These are phyloP conservation scores for Solanum pimpinellifolium DNA, from an alignment of 257 asterid species.

Conservation along the genomic window DNA sequence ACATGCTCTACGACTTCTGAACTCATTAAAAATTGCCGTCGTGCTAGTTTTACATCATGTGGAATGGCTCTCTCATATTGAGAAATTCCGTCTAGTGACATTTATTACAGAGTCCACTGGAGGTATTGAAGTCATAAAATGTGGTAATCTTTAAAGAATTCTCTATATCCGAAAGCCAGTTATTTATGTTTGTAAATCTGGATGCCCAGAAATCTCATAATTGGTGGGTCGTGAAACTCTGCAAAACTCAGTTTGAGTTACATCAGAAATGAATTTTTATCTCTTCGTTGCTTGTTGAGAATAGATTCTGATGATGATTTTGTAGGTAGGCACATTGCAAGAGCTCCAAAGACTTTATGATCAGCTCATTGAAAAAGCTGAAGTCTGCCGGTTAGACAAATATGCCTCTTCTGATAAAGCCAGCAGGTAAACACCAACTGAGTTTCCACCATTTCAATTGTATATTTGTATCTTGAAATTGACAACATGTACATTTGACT, in stretches of 20 bases:
- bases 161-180: not conserved
- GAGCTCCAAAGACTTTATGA: conserved; percentile 86
- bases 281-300: not conserved
- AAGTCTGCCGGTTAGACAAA: conserved; percentile 70
- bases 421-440: conserved; percentile 39
- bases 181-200: not conserved
- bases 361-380: conserved; percentile 66
- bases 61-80: not conserved
- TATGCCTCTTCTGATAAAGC: conserved; percentile 55
- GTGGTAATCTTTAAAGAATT: not conserved
- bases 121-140: not conserved
- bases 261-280: not conserved
- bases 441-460: not conserved
- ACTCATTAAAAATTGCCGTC: not conserved
- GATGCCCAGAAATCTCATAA: not conserved
- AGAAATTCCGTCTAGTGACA: not conserved
- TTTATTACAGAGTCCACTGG: not conserved
- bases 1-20: not conserved
- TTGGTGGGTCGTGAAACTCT: not conserved
- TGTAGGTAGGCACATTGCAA: conserved; percentile 74
- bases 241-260: not conserved
- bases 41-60: not conserved
- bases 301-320: conserved; percentile 4
- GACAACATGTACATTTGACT: not conserved
- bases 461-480: not conserved